Conservation (phyloP, 1,139 yeast genomes). For the Taphrina wiesneri region DNA sequence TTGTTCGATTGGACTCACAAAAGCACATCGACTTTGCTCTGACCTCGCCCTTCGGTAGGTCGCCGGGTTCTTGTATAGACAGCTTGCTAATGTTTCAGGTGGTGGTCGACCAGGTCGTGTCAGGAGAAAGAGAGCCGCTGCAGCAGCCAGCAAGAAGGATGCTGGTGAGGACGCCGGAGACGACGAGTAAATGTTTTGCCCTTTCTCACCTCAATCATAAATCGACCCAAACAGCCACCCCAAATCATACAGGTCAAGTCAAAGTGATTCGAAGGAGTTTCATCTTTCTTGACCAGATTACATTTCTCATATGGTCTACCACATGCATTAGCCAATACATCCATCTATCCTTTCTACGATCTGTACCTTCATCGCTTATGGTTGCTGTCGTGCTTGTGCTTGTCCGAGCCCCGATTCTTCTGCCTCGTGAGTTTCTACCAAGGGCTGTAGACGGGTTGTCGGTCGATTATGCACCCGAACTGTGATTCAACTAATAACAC, state of each 20-base stretch:
- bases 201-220: not conserved
- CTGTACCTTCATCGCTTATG: not conserved
- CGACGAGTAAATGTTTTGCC: conserved; percentile 48
- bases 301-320: not conserved
- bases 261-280: not conserved
- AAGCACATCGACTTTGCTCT: conserved; percentile 99
- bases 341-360: not conserved
- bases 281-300: not conserved
- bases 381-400: not conserved
- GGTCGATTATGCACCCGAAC: too few relatives aligned
- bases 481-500: too few relatives aligned
- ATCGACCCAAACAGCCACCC: not conserved
- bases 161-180: conserved; percentile 57
- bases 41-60: conserved; percentile 85
- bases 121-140: conserved; percentile 88
- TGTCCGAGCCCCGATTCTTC: too few relatives aligned
- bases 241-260: not conserved
- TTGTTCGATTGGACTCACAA: conserved; percentile 99
- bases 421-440: too few relatives aligned
- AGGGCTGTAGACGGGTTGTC: too few relatives aligned
- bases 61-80: not conserved
- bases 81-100: conserved; percentile 46
- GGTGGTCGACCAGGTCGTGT: conserved; percentile 99
- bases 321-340: conserved; percentile 23
- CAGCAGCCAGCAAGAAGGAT: conserved; percentile 48